Base-by-base conservation (phyloP, 495 filamentous ascomycete genomes). In the Hypoxylon crocopeplum region DNA sequence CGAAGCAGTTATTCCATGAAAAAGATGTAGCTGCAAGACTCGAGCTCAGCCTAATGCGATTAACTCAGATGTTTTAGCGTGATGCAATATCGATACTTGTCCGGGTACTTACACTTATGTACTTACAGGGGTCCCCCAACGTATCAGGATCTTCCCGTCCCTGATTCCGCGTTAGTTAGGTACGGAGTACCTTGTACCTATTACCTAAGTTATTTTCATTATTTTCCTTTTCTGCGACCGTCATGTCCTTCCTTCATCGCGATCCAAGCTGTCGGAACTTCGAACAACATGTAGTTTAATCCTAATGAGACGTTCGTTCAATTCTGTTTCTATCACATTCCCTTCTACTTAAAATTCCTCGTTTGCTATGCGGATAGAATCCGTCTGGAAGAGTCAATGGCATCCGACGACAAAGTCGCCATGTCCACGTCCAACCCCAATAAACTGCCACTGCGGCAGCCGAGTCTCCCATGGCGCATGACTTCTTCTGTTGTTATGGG, bases 401-500 rank as follows among this genome's bases (percentile, higher is more conserved):
- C 48, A 46, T 57, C 52, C 22, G 58, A 57, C 53, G 21, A n/a
- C n/a, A n/a, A 59, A 42, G 30, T 53, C 49, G 39, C 55, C 20
- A 56, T 55, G 55, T 52, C 58, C 16, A 56, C 50, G 17, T 40
- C 57, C 3, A 59, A 55, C 25, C 29, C 38, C 22, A 59, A 56
- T 32, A 64, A 33, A 42, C 42, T 50, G 48, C 48, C 54, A 1
- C 48, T 58, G 7, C 53, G 59, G 50, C 68, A 59, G 56, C 82
- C 82, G 5, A 79, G 74, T 63, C 73, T 82, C 13, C 73, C 79
- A 72, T 77, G 76, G 82, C 81, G 82, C 34, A 67, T 79, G 45
- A 72, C 71, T n/a, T 83, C 83, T 12, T 71, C 79, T 25, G 41
- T 79, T 40, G 64, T 82, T 12, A 85, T 86, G 81, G 82, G 82